These are phyloP conservation scores for Phytopythium chamaehyphon DNA, from an alignment of 352 stramenopile genomes.

Conservation along the genomic window DNA sequence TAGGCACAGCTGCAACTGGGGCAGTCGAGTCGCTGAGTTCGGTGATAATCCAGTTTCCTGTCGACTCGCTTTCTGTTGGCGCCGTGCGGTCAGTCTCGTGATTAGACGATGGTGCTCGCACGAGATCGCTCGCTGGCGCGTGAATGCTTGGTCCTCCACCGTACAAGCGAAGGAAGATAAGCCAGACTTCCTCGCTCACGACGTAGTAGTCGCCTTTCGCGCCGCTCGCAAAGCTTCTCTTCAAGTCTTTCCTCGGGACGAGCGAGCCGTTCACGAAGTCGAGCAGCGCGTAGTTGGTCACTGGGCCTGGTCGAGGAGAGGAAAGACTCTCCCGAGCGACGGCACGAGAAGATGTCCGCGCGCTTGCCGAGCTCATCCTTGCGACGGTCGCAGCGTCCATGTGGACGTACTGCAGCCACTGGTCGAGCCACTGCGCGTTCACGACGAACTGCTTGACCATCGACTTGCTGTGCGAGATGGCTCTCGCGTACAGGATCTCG, in stretches of 20 bases:
- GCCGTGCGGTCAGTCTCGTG: neutral
- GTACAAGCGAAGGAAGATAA: conserved; percentile 52
- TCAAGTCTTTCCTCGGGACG: conserved; percentile 33
- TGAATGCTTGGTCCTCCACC: conserved; percentile 63
- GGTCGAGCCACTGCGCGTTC: conserved; percentile 52
- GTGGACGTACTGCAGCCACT: conserved; percentile 68
- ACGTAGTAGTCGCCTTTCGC: conserved; percentile 49
- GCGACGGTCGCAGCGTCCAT: conserved; percentile 23
- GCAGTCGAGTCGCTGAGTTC: conserved; percentile 43
- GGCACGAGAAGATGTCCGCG: too few relatives aligned
- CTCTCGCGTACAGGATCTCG: conserved; percentile 39
- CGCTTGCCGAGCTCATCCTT: too few relatives aligned
- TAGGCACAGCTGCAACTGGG: conserved; percentile 9
- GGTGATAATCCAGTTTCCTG: conserved; percentile 41
- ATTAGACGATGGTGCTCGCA: neutral
- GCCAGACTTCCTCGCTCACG: conserved; percentile 67
- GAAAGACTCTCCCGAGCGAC: conserved; percentile 1
- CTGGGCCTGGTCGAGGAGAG: conserved; percentile 39
- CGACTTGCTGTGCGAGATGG: conserved; percentile 21
- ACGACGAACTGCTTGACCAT: conserved; percentile 43
- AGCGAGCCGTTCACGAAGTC: conserved; percentile 65
- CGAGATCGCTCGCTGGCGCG: conserved; percentile 12
- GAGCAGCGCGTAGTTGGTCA: conserved; percentile 62
- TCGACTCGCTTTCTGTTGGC: neutral
- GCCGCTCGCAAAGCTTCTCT: conserved; percentile 34